Evolutionary conservation across 148 eudicot species (phyloP).

Genomic region (Dysphania ambrosioides): DNA sequence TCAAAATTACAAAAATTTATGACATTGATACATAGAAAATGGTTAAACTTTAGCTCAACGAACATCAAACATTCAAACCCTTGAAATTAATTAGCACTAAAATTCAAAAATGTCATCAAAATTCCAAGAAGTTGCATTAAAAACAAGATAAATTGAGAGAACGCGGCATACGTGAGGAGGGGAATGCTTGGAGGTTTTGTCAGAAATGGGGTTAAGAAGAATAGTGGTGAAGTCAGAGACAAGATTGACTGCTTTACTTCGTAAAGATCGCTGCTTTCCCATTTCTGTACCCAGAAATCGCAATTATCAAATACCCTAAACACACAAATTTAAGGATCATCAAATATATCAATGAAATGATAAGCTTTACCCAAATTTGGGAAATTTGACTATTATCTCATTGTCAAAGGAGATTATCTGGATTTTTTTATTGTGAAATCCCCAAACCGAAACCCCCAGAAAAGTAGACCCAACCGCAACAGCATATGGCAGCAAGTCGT

Average conservation of each 20-base stretch:
- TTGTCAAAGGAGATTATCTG: neutral
- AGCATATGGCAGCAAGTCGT: conserved; percentile 9
- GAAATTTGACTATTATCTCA: neutral
- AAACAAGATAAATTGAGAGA: neutral
- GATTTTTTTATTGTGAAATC: neutral
- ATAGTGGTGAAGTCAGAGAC: conserved; percentile 78
- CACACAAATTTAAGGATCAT: neutral
- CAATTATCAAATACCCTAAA: neutral
- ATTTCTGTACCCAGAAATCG: conserved; percentile 9
- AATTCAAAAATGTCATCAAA: neutral
- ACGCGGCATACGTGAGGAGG: conserved; percentile 25
- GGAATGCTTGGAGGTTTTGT: conserved; percentile 46
- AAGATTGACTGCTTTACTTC: conserved; percentile 71
- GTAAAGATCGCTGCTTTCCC: conserved; percentile 52
- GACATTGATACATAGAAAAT: conserved; percentile 2
- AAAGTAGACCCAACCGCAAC: neutral
- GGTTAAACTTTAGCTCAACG: no score
- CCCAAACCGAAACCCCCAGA: neutral
- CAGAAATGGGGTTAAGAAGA: conserved; percentile 79
- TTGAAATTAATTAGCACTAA: neutral
- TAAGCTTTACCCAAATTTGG: neutral
- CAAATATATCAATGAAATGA: neutral
- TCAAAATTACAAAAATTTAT: neutral
- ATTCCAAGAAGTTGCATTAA: neutral
- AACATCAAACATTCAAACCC: no score